These are phyloP conservation scores for Stenogyne calaminthoides DNA, from an alignment of 305 asterid genomes.

Conservation along the genomic window DNA sequence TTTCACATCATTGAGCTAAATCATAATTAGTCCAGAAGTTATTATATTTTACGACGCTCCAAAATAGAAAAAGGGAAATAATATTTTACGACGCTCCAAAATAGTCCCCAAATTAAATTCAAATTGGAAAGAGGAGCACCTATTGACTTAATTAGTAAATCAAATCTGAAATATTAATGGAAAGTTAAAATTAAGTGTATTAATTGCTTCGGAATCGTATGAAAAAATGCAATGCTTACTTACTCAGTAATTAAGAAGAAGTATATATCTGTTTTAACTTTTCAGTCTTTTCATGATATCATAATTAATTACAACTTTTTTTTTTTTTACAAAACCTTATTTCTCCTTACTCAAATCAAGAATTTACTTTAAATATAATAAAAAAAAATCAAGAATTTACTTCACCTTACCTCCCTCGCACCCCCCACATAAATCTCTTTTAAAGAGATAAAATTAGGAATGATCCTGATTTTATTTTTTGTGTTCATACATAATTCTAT, in stretches of 20 bases:
- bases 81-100: conserved; percentile 22
- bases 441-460: too few relatives aligned
- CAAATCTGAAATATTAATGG: background rate
- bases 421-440: too few relatives aligned
- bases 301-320: background rate
- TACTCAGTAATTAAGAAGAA: background rate
- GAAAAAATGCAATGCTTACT: background rate
- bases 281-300: conserved; percentile 30
- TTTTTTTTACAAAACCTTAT: conserved; percentile 9
- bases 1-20: conserved; percentile 1
- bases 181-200: background rate
- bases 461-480: too few relatives aligned
- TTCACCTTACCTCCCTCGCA: conserved; percentile 17
- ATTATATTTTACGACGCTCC: too few relatives aligned
- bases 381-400: conserved; percentile 12
- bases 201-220: background rate
- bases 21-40: background rate
- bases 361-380: background rate
- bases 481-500: too few relatives aligned
- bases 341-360: conserved; percentile 15
- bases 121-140: conserved; percentile 8
- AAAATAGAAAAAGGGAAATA: background rate
- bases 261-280: background rate
- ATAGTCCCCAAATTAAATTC: conserved; percentile 30
- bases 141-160: background rate